Percentiles rank a stretch among this genome's conserved stretches.
Conservation (phyloP, 2,329 filamentous ascomycete species). For the Nemania sp. region DNA sequence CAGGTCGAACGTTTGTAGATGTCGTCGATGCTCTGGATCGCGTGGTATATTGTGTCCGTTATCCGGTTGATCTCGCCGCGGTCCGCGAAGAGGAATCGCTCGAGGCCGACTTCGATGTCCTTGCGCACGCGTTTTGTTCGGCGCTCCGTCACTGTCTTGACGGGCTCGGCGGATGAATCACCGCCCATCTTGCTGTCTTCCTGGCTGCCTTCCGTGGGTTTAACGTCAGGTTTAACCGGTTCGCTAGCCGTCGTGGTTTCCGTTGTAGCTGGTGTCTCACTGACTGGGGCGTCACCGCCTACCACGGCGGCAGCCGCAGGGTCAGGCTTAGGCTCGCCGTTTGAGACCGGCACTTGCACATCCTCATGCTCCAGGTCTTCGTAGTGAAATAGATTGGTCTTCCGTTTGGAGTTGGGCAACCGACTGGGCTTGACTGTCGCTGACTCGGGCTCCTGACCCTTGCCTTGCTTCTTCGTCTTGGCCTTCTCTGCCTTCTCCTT, state of each 20-base stretch:
- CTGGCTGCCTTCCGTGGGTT: constrained; percentile 36
- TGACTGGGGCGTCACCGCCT: constrained; percentile 30
- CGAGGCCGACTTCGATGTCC: constrained; percentile 81
- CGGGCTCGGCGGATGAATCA: constrained; percentile 49
- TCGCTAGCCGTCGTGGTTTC: constrained; percentile 39
- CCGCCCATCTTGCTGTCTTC: constrained; percentile 39
- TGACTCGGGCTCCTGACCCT: constrained; percentile 68
- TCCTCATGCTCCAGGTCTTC: constrained; percentile 74
- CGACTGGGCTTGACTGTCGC: constrained; percentile 67
- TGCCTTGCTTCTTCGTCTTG: constrained; percentile 70
- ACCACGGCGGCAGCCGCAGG: constrained; percentile 10
- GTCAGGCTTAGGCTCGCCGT: constrained; percentile 41
- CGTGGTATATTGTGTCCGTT: constrained; percentile 83
- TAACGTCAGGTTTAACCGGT: constrained; percentile 39
- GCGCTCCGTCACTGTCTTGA: constrained; percentile 52
- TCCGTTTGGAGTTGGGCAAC: constrained; percentile 78
- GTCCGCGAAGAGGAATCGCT: constrained; percentile 77
- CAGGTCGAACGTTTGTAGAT: constrained; percentile 85
- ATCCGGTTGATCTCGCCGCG: constrained; percentile 84
- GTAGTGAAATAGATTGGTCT: constrained; percentile 77
- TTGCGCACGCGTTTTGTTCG: constrained; percentile 69
- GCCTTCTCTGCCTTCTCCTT: constrained; percentile 79
- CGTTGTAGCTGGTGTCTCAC: constrained; percentile 38
- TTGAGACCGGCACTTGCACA: constrained; percentile 54
- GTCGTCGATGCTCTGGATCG: constrained; percentile 85